Percentiles rank a stretch among this genome's conserved stretches.
Evolutionary conservation across 768 basidiomycete species (phyloP).

Genomic region (Phallus indusiatus): DNA sequence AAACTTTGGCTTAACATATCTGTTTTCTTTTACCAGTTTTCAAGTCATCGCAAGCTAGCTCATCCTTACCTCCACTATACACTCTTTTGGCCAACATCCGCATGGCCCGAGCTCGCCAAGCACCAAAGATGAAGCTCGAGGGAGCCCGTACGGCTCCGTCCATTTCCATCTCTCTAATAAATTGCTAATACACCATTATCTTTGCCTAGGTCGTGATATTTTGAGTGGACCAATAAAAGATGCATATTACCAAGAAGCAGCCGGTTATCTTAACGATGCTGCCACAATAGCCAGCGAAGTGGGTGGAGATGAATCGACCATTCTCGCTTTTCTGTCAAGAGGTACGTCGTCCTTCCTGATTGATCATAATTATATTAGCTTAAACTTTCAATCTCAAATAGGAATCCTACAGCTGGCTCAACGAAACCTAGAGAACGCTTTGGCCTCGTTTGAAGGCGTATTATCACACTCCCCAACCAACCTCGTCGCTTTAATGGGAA

Average conservation of each 20-base stretch:
- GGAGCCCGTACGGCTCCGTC: constrained; percentile 57
- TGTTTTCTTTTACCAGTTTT: constrained; percentile 2
- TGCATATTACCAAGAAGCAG: constrained; percentile 60
- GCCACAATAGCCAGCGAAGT: constrained; percentile 47
- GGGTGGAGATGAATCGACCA: constrained; percentile 43
- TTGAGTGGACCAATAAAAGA: constrained; percentile 52
- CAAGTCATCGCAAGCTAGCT: constrained; percentile 11
- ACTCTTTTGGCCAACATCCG: constrained; percentile 80
- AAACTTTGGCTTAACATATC: background rate
- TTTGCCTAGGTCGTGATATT: constrained; percentile 46
- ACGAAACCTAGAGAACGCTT: constrained; percentile 72
- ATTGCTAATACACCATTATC: background rate
- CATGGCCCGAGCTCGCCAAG: constrained; percentile 67
- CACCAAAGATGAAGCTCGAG: constrained; percentile 68
- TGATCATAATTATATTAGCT: constrained; percentile 1
- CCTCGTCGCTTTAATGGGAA: constrained; percentile 78
- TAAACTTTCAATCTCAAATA: constrained; percentile 20
- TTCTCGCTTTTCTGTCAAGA: constrained; percentile 53
- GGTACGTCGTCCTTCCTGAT: constrained; percentile 28
- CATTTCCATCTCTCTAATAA: constrained; percentile 3
- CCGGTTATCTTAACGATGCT: constrained; percentile 51
- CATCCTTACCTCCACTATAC: constrained; percentile 56
- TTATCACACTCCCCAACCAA: constrained; percentile 75
- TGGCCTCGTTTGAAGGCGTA: constrained; percentile 73
- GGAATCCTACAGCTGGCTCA: constrained; percentile 78